phyloP scores from a whole-genome alignment of 2,329 filamentous ascomycete species.

The Penicillium occitanis region DNA sequence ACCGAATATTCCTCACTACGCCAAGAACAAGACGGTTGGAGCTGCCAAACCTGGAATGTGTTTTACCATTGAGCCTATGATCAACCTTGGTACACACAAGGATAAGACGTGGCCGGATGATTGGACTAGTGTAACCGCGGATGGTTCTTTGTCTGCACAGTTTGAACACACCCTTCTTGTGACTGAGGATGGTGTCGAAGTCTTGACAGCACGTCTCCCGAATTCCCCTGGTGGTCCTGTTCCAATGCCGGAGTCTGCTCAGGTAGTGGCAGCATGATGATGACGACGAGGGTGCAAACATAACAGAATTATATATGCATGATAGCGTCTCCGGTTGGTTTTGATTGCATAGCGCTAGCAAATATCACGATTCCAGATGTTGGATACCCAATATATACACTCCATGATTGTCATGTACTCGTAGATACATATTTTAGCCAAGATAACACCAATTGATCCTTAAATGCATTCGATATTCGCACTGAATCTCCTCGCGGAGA shows the following conservation, averaged over 20 bases:
- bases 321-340: background rate
- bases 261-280: conserved; percentile 6
- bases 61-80: conserved; percentile 99
- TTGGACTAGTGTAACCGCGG: conserved; percentile 93
- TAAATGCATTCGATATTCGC: background rate
- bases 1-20: conserved; percentile 95
- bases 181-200: conserved; percentile 77
- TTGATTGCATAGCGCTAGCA: conserved; percentile 16
- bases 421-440: background rate
- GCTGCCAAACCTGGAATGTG: conserved; percentile 95
- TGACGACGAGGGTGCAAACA: background rate
- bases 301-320: background rate
- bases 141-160: conserved; percentile 87
- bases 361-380: background rate
- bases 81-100: conserved; percentile 83
- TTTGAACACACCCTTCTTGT: conserved; percentile 89
- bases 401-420: background rate
- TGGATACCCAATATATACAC: background rate
- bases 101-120: conserved; percentile 98
- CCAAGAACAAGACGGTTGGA: conserved; percentile 96
- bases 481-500: background rate
- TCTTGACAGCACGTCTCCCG: conserved; percentile 70
- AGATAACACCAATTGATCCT: background rate
- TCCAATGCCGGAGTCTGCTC: conserved; percentile 51
- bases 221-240: conserved; percentile 75